Evolutionary conservation across 2,329 filamentous ascomycete genomes (phyloP), one percentile per base, ranked within the genome.

Genomic region (Stylonectria norvegica): DNA sequence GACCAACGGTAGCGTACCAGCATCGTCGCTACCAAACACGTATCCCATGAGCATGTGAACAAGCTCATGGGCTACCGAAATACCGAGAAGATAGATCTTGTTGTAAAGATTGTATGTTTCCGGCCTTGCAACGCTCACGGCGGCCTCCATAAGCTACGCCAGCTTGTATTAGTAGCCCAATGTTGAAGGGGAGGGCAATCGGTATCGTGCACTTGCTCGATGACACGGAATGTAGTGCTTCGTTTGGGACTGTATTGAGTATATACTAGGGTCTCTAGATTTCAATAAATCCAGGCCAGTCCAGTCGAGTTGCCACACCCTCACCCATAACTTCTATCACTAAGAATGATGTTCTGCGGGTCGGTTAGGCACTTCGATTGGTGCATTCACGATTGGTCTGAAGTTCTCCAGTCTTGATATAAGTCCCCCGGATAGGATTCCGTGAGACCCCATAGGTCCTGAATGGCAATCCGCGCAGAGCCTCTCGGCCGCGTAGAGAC

Each of bases 21-120:
- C 20, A 7, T 18, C 29, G 15, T 4, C 12, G 16, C n/a, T 18
- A 12, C 29, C 29, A 18, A 17, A 32, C 29, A 32, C 20, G 14
- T 17, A 32, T 7, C 29, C 29, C 29, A 32, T 32, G 29, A 32
- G 29, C 29, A 32, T 17, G 29, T 32, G 29, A 7, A 32, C 29
- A 2, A 32, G 29, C 15, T 32, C 29, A 32, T 32, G 29, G 7
- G 29, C 29, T 10, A 32, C 15, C 4, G 29, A 32, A 18, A 32
- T 10, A 9, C 29, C 20, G 14, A 32, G 29, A 32, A 32, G 29
- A 32, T 18, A 32, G 14, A 32, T 17, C 17, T 12, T 17, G 17
- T 18, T 32, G 29, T 18, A 32, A 18, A 2, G 9, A 8, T 7
- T 7, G 6, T 4, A 9, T 14, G n/a, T 32, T 32, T 32, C 29